Conservation (phyloP, 2,329 filamentous ascomycete genomes). For the Hawksworthiomyces lignivorus region DNA sequence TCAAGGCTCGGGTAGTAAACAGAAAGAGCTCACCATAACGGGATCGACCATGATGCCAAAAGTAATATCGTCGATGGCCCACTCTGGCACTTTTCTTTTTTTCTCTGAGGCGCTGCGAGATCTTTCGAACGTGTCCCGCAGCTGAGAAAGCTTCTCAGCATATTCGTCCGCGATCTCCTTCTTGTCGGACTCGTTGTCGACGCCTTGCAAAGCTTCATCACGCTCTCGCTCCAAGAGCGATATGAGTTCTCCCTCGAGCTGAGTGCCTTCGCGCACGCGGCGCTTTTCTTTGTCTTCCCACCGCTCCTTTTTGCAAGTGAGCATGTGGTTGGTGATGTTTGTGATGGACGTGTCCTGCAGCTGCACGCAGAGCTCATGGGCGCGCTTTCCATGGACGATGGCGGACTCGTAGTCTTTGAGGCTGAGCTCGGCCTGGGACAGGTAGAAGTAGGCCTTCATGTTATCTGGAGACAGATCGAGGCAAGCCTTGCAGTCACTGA, state of each 20-base stretch:
- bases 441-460: constrained; percentile 79
- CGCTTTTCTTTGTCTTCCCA: constrained; percentile 70
- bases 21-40: constrained; percentile 37
- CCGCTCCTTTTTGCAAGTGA: constrained; percentile 74
- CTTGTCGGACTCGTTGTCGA: constrained; percentile 39
- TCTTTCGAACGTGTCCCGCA: constrained; percentile 45
- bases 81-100: constrained; percentile 61
- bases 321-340: constrained; percentile 64
- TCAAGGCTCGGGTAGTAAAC: no score
- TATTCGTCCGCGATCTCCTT: constrained; percentile 41
- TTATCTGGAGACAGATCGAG: constrained; percentile 58
- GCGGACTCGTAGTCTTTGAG: constrained; percentile 67
- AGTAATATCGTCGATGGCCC: constrained; percentile 67
- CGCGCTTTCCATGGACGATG: constrained; percentile 58
- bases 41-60: constrained; percentile 70
- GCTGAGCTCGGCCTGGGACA: constrained; percentile 75
- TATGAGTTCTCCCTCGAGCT: constrained; percentile 54
- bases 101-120: constrained; percentile 36
- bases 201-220: constrained; percentile 31
- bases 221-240: constrained; percentile 40
- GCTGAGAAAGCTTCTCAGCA: constrained; percentile 34
- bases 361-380: constrained; percentile 61
- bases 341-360: constrained; percentile 59
- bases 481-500: constrained; percentile 69
- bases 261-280: constrained; percentile 46